Evolutionary conservation across 345 rosid genomes (phyloP).

Genomic region (Passiflora organensis): DNA sequence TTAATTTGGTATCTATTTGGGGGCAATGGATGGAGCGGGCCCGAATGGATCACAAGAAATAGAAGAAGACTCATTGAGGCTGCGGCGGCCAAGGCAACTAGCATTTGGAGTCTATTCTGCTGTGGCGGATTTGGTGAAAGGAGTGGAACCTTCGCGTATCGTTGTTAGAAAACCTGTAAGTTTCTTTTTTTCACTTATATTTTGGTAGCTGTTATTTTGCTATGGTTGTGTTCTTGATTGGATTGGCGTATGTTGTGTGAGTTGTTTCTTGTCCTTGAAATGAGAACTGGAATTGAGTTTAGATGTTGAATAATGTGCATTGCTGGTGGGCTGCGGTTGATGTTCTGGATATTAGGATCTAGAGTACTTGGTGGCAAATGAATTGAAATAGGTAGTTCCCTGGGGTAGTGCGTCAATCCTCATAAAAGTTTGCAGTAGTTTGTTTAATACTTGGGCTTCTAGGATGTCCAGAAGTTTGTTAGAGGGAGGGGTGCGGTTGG

Average conservation of each 20-base stretch:
- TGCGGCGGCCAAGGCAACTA: constrained; percentile 73
- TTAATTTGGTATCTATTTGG: constrained; percentile 5
- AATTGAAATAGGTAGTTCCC: too few relatives aligned
- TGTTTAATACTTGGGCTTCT: too few relatives aligned
- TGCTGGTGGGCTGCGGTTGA: background rate
- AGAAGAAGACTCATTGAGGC: constrained; percentile 27
- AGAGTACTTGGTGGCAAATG: too few relatives aligned
- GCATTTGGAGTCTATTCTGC: constrained; percentile 45
- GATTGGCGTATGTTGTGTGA: too few relatives aligned
- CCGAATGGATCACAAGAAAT: constrained; percentile 32
- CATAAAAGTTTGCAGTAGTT: too few relatives aligned
- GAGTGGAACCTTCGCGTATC: constrained; percentile 34
- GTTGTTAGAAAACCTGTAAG: constrained; percentile 69
- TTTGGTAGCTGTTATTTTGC: constrained; percentile 6
- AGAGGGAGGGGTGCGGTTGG: too few relatives aligned
- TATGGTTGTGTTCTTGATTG: constrained; percentile 2
- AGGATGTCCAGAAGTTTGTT: too few relatives aligned
- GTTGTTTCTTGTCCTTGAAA: too few relatives aligned
- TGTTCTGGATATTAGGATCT: too few relatives aligned
- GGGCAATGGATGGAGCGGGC: constrained; percentile 61
- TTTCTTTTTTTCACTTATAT: constrained; percentile 17
- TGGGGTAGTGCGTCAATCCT: too few relatives aligned
- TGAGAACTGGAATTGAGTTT: constrained; percentile 15
- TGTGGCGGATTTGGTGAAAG: constrained; percentile 25
- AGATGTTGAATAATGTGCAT: constrained; percentile 5